These are phyloP conservation scores for Calonectria multiphialidica DNA, from an alignment of 2,329 filamentous ascomycete species.

Conservation along the genomic window DNA sequence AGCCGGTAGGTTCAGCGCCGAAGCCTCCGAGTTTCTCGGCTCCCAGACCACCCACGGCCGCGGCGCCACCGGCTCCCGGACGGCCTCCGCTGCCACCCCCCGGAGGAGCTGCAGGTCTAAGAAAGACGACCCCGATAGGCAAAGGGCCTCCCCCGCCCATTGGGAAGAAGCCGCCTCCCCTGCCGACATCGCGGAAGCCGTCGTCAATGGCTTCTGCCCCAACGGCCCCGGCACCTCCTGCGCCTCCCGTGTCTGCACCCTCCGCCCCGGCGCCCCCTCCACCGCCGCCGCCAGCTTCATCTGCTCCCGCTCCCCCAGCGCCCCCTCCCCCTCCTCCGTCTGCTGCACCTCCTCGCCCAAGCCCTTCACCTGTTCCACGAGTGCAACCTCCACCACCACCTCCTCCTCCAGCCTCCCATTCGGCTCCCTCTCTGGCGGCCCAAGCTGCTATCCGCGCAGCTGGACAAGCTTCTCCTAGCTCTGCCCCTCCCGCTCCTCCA, in stretches of 20 bases:
- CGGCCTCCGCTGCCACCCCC: constrained; percentile 54
- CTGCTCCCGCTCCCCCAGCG: constrained; percentile 57
- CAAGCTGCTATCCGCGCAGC: constrained; percentile 59
- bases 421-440: constrained; percentile 55
- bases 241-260: constrained; percentile 51
- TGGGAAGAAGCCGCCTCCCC: constrained; percentile 79
- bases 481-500: constrained; percentile 51
- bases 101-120: constrained; percentile 62
- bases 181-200: constrained; percentile 71
- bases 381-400: constrained; percentile 47
- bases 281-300: constrained; percentile 54
- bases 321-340: constrained; percentile 52
- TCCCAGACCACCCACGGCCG: constrained; percentile 60
- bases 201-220: constrained; percentile 52
- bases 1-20: constrained; percentile 52
- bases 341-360: constrained; percentile 54
- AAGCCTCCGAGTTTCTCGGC: constrained; percentile 72
- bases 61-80: constrained; percentile 36
- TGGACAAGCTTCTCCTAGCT: constrained; percentile 53
- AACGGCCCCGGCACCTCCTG: constrained; percentile 46
- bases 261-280: constrained; percentile 52
- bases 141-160: constrained; percentile 82
- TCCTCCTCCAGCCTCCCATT: constrained; percentile 38
- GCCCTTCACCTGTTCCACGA: constrained; percentile 49
- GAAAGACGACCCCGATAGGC: constrained; percentile 64